Evolutionary conservation across 805 yeast species (phyloP), one percentile per base, ranked within the genome.

Genomic region (Ogataea glucozyma): DNA sequence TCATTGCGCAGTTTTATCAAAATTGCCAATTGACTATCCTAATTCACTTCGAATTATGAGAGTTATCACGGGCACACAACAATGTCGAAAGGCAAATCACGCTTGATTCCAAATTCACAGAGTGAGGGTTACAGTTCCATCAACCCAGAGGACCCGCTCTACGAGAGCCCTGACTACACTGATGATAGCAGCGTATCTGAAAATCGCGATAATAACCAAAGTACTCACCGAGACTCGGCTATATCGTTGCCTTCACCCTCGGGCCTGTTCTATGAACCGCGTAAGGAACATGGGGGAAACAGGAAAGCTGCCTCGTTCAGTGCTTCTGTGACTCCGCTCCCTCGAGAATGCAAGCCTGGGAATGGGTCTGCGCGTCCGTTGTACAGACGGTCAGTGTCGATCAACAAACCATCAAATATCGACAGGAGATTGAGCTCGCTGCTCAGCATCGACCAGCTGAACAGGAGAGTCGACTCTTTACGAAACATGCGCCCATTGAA

Each of bases 401-500:
- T 58, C 17, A 49, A 47, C 20, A 52, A 56, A 26, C 61, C 58
- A 2, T 16, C 38, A 2, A 45, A 22, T 21, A 31, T 38, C 7
- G 57, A 57, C 20, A 49, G 60, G 24, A 46, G 65, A 29, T 26
- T 56, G 13, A 59, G 64, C 33, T 51, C 57, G 1, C 44, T 53
- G 10, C 40, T 52, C 16, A 48, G 46, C 26, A 21, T 49, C 6
- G 51, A 52, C 23, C 49, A 50, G 21, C 39, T 62, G 9, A 46
- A 37, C 13, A 38, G 42, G 26, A 48, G 69, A 31, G 50, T 60
- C 2, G 58, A 54, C 26, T 53, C 59, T 4, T 58, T 74, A 32
- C 67, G 72, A 10, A 67, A 67, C 40, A 62, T 75, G 66, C 65
- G 83, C 38, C 75, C 81, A 1, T 58, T 60, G 31, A 63, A 57